Evolutionary conservation across 257 asterid species (phyloP).

Genomic region (Orobanche coerulescens): DNA sequence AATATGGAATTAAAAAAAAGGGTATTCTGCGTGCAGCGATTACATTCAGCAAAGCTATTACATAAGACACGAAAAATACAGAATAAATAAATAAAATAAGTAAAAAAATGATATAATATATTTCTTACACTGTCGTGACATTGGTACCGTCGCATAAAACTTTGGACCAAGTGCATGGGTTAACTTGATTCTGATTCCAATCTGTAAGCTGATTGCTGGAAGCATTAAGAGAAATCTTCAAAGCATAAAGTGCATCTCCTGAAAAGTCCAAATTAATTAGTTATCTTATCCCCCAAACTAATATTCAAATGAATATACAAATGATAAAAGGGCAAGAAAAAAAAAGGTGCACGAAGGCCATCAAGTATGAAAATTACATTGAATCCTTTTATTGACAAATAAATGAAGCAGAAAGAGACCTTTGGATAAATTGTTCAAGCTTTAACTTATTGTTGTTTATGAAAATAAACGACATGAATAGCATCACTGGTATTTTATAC

Average conservation of each 20-base stretch:
- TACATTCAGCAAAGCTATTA: neutral
- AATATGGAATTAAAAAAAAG: constrained; percentile 12
- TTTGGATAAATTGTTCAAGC: neutral
- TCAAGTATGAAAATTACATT: neutral
- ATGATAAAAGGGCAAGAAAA: neutral
- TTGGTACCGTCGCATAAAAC: constrained; percentile 52
- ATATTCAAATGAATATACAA: neutral
- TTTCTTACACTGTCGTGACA: constrained; percentile 67
- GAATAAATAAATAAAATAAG: neutral
- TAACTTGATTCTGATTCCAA: constrained; percentile 76
- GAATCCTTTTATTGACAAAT: neutral
- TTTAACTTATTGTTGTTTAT: neutral
- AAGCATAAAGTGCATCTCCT: constrained; percentile 71
- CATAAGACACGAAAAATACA: neutral
- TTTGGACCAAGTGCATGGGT: constrained; percentile 94
- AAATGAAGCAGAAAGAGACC: neutral
- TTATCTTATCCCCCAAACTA: neutral
- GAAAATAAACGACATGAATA: neutral
- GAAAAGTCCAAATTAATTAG: constrained; percentile 17
- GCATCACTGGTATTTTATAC: neutral
- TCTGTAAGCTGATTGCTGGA: constrained; percentile 57
- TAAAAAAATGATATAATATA: neutral
- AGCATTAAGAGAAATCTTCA: constrained; percentile 61
- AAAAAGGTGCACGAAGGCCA: too few relatives aligned
- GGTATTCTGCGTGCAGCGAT: too few relatives aligned